These are phyloP conservation scores for Wickerhamiella azyma DNA, from an alignment of 805 yeast species.

Conservation along the genomic window DNA sequence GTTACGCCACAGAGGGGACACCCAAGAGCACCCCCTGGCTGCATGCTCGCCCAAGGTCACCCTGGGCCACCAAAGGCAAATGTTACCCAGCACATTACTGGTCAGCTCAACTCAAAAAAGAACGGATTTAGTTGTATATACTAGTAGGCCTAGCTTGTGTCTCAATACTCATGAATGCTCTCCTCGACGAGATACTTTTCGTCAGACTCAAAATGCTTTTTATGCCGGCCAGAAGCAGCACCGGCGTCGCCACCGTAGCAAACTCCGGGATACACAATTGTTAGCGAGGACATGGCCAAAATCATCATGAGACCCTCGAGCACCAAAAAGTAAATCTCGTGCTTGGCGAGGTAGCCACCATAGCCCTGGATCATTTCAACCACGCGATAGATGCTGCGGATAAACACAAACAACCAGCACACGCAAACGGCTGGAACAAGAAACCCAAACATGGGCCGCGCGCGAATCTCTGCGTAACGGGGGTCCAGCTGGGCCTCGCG, in stretches of 20 bases:
- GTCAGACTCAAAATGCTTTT: not conserved
- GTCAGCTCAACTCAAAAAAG: too few species aligned
- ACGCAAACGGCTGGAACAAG: constrained; percentile 15
- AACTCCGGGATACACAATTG: constrained; percentile 49
- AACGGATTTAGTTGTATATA: too few species aligned
- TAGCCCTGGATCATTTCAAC: constrained; percentile 59
- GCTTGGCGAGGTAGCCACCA: constrained; percentile 45
- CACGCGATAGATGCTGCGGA: constrained; percentile 58
- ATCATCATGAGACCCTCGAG: constrained; percentile 49
- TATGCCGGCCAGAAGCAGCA: not conserved
- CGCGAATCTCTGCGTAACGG: constrained; percentile 12
- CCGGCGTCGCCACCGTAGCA: constrained; percentile 28
- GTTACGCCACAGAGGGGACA: too few species aligned
- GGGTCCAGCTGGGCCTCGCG: constrained; percentile 13
- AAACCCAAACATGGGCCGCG: constrained; percentile 15
- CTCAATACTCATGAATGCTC: too few species aligned
- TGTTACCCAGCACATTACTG: too few species aligned
- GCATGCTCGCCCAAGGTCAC: too few species aligned
- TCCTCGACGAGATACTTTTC: not conserved
- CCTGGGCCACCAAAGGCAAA: too few species aligned
- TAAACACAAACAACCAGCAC: constrained; percentile 40
- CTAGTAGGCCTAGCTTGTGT: too few species aligned
- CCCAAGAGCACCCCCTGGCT: too few species aligned
- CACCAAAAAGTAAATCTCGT: constrained; percentile 42
- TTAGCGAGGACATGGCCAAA: constrained; percentile 31